Conservation (phyloP, 2,329 filamentous ascomycete species). For the Stagonosporopsis vannaccii region DNA sequence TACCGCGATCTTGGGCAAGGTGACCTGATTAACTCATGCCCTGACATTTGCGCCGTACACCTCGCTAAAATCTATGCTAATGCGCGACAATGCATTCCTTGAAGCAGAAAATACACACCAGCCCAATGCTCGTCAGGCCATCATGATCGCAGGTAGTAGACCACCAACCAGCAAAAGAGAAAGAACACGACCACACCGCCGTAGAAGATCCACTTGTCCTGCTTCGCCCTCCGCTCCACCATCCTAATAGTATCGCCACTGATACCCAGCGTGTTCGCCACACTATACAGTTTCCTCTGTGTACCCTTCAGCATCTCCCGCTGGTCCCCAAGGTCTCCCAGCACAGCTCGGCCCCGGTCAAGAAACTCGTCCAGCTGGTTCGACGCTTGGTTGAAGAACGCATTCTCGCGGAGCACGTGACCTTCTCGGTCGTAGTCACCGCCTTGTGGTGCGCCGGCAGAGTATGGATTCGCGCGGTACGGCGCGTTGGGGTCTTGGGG, state of each 20-base stretch:
- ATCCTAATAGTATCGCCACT: constrained; percentile 96
- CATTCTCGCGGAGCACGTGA: constrained; percentile 88
- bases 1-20: no score
- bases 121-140: not conserved
- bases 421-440: constrained; percentile 73
- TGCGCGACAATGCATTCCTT: not conserved
- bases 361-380: constrained; percentile 92
- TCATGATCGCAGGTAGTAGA: constrained; percentile 74
- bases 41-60: not conserved
- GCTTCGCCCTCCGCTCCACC: constrained; percentile 88
- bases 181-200: constrained; percentile 87
- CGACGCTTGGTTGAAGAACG: constrained; percentile 83
- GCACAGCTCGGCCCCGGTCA: constrained; percentile 85
- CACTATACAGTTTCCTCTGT: constrained; percentile 87
- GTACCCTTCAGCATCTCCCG: constrained; percentile 95
- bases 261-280: constrained; percentile 91
- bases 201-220: constrained; percentile 99
- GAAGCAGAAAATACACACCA: not conserved
- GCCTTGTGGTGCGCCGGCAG: constrained; percentile 41
- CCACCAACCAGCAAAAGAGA: constrained; percentile 86
- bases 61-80: not conserved
- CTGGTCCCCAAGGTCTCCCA: constrained; percentile 88
- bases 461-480: constrained; percentile 53
- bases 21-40: not conserved
- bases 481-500: constrained; percentile 41